phyloP scores from a whole-genome alignment of 2,329 filamentous ascomycete species.

The Scedosporium boydii region DNA sequence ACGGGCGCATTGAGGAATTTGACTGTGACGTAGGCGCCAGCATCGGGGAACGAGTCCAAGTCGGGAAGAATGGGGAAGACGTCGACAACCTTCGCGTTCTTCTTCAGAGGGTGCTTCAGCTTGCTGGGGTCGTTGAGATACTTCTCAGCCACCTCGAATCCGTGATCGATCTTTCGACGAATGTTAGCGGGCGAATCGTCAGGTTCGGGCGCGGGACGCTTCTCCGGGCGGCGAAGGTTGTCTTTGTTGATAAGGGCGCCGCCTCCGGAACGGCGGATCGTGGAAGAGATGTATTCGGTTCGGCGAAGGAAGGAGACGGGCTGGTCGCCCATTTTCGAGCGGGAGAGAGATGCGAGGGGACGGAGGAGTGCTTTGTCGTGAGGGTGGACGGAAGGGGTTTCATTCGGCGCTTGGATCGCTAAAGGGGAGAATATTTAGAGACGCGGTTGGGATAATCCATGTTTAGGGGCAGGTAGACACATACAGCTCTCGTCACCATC shows the following conservation, averaged over 20 bases:
- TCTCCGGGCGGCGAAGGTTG: slow-evolving; percentile 19
- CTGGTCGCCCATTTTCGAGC: slow-evolving; percentile 65
- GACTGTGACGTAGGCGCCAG: slow-evolving; percentile 58
- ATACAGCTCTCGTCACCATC: slow-evolving; percentile 89
- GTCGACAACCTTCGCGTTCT: slow-evolving; percentile 47
- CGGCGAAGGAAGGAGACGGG: slow-evolving; percentile 89
- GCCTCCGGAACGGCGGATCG: slow-evolving; percentile 23
- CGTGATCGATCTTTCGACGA: slow-evolving; percentile 56
- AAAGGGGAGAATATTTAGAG: slow-evolving; percentile 4
- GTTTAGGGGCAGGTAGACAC: slow-evolving; percentile 16
- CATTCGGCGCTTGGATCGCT: slow-evolving; percentile 76
- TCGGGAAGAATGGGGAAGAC: slow-evolving; percentile 55
- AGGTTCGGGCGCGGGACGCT: slow-evolving; percentile 45
- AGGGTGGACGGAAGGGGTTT: slow-evolving; percentile 64
- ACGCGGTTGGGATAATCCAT: not conserved
- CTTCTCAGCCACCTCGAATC: slow-evolving; percentile 45
- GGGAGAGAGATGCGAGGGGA: slow-evolving; percentile 75
- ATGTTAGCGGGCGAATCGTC: slow-evolving; percentile 58
- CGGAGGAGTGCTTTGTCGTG: slow-evolving; percentile 77
- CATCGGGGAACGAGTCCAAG: slow-evolving; percentile 59
- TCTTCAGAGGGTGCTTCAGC: slow-evolving; percentile 50
- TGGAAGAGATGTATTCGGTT: slow-evolving; percentile 84
- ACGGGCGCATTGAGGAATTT: slow-evolving; percentile 61
- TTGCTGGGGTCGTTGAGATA: slow-evolving; percentile 43
- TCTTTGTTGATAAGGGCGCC: slow-evolving; percentile 15